Percentiles rank a stretch among this genome's conserved stretches.
Evolutionary conservation across 2,329 filamentous ascomycete genomes (phyloP).

Genomic region (Rugonectria rugulosa): DNA sequence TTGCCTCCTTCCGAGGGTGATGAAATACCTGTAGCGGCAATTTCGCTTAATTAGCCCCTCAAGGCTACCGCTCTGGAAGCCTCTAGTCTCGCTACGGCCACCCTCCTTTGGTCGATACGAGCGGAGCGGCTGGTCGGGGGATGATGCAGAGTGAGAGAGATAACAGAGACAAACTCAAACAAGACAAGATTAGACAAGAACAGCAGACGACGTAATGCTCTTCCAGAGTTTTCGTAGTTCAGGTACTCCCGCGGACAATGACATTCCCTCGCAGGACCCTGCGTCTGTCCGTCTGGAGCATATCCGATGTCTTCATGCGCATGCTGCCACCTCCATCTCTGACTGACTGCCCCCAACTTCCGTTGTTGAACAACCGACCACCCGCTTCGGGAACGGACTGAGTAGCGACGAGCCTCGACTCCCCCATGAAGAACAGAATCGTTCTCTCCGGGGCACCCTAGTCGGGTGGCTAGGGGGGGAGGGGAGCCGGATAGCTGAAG

Average conservation of each 20-base stretch:
- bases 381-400: neutral
- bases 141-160: neutral
- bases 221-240: too few relatives aligned
- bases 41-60: conserved; percentile 20
- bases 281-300: neutral
- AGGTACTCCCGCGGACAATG: too few relatives aligned
- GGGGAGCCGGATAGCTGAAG: too few relatives aligned
- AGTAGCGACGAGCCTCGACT: neutral
- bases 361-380: neutral
- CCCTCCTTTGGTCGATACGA: neutral
- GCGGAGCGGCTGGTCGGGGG: neutral
- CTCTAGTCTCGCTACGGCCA: conserved; percentile 10
- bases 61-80: conserved; percentile 18
- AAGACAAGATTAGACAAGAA: conserved; percentile 12
- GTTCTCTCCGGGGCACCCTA: conserved; percentile 1
- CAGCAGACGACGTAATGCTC: too few relatives aligned
- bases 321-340: too few relatives aligned
- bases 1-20: neutral
- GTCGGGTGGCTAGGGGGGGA: conserved; percentile 1
- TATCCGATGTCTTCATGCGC: too few relatives aligned
- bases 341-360: too few relatives aligned
- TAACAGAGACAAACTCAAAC: conserved; percentile 11
- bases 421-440: neutral
- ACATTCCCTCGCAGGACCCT: too few relatives aligned
- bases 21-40: conserved; percentile 7